Percentiles rank a stretch among this genome's conserved stretches.
These are phyloP conservation scores for Lichtheimia corymbifera DNA, from an alignment of 371 early-diverging fungal genomes.

Conservation along the genomic window DNA sequence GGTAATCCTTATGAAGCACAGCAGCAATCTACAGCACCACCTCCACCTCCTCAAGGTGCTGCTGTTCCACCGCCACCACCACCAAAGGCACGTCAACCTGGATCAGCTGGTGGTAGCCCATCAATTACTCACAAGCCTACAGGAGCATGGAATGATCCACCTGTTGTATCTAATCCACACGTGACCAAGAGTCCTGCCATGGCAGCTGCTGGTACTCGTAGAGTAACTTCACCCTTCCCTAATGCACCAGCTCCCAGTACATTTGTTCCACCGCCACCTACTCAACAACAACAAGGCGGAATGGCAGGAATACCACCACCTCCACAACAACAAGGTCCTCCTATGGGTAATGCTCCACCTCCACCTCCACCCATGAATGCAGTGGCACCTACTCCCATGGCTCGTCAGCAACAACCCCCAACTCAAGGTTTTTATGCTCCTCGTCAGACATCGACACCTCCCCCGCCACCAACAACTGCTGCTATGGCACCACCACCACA, in stretches of 20 bases:
- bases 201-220: slow-evolving; percentile 24
- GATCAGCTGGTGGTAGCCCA: slow-evolving; percentile 30
- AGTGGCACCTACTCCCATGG: slow-evolving; percentile 25
- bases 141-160: slow-evolving; percentile 66
- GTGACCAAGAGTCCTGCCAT: slow-evolving; percentile 29
- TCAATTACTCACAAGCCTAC: slow-evolving; percentile 34
- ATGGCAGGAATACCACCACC: too few species aligned
- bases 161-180: slow-evolving; percentile 29
- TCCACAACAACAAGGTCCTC: slow-evolving; percentile 22
- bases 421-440: slow-evolving; percentile 7
- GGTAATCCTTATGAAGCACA: slow-evolving; percentile 4
- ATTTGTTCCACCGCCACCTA: slow-evolving; percentile 27
- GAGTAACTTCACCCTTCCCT: slow-evolving; percentile 52
- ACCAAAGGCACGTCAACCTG: slow-evolving; percentile 25
- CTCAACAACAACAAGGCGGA: slow-evolving; percentile 13
- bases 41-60: not conserved
- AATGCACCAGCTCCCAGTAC: slow-evolving; percentile 38
- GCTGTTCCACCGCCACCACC: slow-evolving; percentile 35
- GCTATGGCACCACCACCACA: slow-evolving; percentile 8
- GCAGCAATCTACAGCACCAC: slow-evolving; percentile 4
- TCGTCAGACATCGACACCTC: slow-evolving; percentile 6
- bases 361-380: slow-evolving; percentile 47
- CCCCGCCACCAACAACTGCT: slow-evolving; percentile 6
- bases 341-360: slow-evolving; percentile 16
- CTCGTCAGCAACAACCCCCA: slow-evolving; percentile 15